Conservation (phyloP, 2,329 filamentous ascomycete species). For the Fonsecaea pugnacius region DNA sequence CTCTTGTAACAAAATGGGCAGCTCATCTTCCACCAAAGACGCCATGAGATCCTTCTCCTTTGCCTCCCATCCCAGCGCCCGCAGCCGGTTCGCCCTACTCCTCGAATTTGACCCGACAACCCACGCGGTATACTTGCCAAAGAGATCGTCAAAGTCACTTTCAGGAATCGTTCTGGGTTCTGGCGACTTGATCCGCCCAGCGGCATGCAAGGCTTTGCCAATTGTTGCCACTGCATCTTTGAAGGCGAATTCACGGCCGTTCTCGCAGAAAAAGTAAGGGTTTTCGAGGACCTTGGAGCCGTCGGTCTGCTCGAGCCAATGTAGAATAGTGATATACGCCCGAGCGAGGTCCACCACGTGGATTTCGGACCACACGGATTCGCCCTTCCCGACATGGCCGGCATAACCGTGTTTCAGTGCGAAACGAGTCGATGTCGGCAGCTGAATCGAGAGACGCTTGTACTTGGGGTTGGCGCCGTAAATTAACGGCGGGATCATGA, state of each 20-base stretch:
- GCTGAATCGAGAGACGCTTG: slow-evolving; percentile 52
- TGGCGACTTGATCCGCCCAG: slow-evolving; percentile 47
- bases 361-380: slow-evolving; percentile 49
- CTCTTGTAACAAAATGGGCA: slow-evolving; percentile 31
- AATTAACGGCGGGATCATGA: slow-evolving; percentile 55
- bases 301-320: slow-evolving; percentile 48
- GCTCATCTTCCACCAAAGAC: slow-evolving; percentile 50
- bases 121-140: slow-evolving; percentile 43
- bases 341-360: slow-evolving; percentile 56
- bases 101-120: slow-evolving; percentile 52
- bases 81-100: slow-evolving; percentile 51
- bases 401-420: slow-evolving; percentile 55
- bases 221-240: slow-evolving; percentile 47
- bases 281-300: slow-evolving; percentile 45
- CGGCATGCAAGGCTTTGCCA: slow-evolving; percentile 45
- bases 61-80: slow-evolving; percentile 53
- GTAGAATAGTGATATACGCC: slow-evolving; percentile 53
- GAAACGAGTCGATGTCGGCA: slow-evolving; percentile 54
- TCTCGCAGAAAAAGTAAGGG: slow-evolving; percentile 58
- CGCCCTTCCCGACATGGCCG: slow-evolving; percentile 52
- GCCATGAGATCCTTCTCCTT: slow-evolving; percentile 49
- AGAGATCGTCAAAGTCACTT: slow-evolving; percentile 49
- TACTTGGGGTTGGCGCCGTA: slow-evolving; percentile 51
- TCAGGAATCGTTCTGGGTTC: slow-evolving; percentile 45
- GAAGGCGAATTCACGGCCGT: slow-evolving; percentile 53